phyloP scores from a whole-genome alignment of 305 asterid genomes.

The Ilex paraguariensis region DNA sequence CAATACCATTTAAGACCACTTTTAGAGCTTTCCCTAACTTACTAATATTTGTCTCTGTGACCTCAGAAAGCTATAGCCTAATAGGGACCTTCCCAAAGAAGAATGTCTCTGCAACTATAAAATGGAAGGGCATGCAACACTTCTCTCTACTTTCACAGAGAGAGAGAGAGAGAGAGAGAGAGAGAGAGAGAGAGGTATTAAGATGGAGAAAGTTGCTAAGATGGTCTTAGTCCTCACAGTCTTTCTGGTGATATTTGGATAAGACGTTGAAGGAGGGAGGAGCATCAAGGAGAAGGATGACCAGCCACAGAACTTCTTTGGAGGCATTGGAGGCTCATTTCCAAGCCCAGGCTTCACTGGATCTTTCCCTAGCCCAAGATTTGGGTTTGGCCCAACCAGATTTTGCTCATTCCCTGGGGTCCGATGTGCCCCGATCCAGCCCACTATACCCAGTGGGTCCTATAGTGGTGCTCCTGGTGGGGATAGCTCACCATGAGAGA shows the following conservation, averaged over 20 bases:
- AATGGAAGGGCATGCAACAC: no score
- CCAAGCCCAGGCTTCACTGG: conserved; percentile 6
- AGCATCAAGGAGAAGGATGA: conserved; percentile 13
- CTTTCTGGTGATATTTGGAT: conserved; percentile 17
- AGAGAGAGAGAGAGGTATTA: neutral
- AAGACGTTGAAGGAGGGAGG: conserved; percentile 16
- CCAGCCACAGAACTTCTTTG: conserved; percentile 16
- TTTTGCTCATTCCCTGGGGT: conserved; percentile 20
- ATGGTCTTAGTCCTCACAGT: conserved; percentile 20
- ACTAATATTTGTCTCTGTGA: no score
- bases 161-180: no score
- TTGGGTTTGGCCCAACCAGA: conserved; percentile 6
- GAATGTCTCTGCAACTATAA: no score
- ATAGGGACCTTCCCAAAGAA: no score
- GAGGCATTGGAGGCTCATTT: neutral
- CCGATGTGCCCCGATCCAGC: conserved; percentile 12
- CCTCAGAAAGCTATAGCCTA: no score
- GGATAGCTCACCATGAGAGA: conserved; percentile 18
- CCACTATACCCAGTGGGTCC: conserved; percentile 10
- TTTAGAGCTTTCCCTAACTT: no score
- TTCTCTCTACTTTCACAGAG: no score
- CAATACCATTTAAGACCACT: no score
- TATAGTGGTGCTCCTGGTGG: conserved; percentile 4
- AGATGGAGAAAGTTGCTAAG: conserved; percentile 30
- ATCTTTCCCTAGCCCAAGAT: conserved; percentile 10